Percentiles rank a stretch among this genome's conserved stretches.
Conservation (phyloP, 2,329 filamentous ascomycete species). For the Fusarium pininemorale region DNA sequence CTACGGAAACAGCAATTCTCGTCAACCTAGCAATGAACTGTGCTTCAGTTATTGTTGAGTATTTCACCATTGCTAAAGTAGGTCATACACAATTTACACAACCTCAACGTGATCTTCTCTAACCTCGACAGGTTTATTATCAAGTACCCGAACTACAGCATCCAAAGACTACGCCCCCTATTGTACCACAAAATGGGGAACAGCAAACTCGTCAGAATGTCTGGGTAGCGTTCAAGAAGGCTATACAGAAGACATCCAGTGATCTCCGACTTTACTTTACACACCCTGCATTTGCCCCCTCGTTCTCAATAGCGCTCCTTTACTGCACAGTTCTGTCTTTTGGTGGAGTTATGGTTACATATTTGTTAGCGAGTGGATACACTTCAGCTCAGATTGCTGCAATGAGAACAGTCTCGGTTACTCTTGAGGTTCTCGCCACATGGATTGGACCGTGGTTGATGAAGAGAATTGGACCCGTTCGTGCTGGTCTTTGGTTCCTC, state of each 20-base stretch:
- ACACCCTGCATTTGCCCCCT: slow-evolving; percentile 68
- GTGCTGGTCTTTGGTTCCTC: slow-evolving; percentile 76
- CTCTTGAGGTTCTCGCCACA: slow-evolving; percentile 69
- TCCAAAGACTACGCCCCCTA: slow-evolving; percentile 24
- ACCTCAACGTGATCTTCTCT: neutral
- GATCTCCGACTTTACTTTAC: slow-evolving; percentile 55
- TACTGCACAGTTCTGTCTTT: slow-evolving; percentile 71
- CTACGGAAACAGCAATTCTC: slow-evolving; percentile 58
- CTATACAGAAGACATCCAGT: slow-evolving; percentile 13
- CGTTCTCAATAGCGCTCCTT: slow-evolving; percentile 66
- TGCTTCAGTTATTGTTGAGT: slow-evolving; percentile 60
- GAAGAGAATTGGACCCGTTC: slow-evolving; percentile 62
- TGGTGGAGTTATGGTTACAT: slow-evolving; percentile 71
- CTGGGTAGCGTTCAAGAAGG: neutral
- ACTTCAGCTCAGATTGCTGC: slow-evolving; percentile 61
- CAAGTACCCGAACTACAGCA: slow-evolving; percentile 41
- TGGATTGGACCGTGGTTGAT: slow-evolving; percentile 67
- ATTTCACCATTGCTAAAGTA: slow-evolving; percentile 56
- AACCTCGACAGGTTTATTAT: slow-evolving; percentile 37
- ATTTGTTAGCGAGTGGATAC: slow-evolving; percentile 64
- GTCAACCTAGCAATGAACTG: slow-evolving; percentile 60
- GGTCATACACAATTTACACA: neutral
- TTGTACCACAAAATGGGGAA: neutral
- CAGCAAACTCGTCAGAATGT: neutral
- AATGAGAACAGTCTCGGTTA: slow-evolving; percentile 61